phyloP scores from a whole-genome alignment of 805 yeast species.

The Ogataea pignaliae region DNA sequence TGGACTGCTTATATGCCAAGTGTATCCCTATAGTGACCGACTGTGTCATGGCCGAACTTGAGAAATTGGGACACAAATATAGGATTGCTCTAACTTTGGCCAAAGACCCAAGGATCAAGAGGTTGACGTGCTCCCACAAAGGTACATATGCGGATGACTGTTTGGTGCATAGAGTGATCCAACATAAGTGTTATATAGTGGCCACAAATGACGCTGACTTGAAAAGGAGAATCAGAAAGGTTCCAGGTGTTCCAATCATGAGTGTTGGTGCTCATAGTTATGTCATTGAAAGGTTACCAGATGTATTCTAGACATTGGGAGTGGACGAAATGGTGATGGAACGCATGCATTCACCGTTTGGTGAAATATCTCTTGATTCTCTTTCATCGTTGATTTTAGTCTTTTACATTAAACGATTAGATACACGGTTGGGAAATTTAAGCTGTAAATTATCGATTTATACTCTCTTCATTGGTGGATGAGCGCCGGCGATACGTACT shows the following conservation, averaged over 20 bases:
- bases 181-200: conserved; percentile 94
- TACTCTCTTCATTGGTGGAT: too few relatives aligned
- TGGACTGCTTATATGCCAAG: conserved; percentile 92
- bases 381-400: too few relatives aligned
- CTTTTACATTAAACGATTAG: too few relatives aligned
- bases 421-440: too few relatives aligned
- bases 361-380: too few relatives aligned
- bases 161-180: conserved; percentile 85
- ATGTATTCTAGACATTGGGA: conserved; percentile 53
- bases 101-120: conserved; percentile 84
- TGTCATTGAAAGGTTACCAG: conserved; percentile 92
- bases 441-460: too few relatives aligned
- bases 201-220: conserved; percentile 98
- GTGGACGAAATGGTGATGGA: too few relatives aligned
- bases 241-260: conserved; percentile 96
- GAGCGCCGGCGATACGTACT: too few relatives aligned
- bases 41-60: conserved; percentile 97
- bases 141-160: conserved; percentile 99
- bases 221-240: conserved; percentile 89
- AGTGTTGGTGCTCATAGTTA: conserved; percentile 93
- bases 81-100: conserved; percentile 91
- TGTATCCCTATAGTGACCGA: conserved; percentile 95
- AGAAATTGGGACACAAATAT: conserved; percentile 90
- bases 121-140: conserved; percentile 85
- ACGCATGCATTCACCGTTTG: too few relatives aligned